Conservation (phyloP, 2,329 filamentous ascomycete genomes). For the Paraconiothyrium sp. region DNA sequence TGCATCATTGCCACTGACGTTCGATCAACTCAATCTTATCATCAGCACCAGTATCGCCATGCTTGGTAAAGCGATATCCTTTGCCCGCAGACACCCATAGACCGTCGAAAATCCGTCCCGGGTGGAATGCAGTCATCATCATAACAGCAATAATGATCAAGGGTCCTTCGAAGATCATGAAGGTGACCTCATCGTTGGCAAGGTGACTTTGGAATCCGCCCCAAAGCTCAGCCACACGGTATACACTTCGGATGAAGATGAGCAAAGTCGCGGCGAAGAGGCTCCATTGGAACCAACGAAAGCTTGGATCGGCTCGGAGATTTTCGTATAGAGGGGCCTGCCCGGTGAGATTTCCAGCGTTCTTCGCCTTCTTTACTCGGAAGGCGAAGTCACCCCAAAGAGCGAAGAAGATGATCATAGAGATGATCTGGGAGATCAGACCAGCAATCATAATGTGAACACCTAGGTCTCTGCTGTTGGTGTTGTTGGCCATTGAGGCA, state of each 20-base stretch:
- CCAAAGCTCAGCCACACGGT: constrained; percentile 58
- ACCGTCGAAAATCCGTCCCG: constrained; percentile 41
- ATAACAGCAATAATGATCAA: constrained; percentile 60
- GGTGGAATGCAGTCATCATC: constrained; percentile 57
- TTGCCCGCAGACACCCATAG: constrained; percentile 38
- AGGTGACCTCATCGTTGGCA: constrained; percentile 58
- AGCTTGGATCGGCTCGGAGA: constrained; percentile 26
- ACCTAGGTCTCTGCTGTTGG: constrained; percentile 53
- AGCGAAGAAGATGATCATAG: constrained; percentile 58
- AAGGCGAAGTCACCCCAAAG: constrained; percentile 50
- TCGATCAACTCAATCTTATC: constrained; percentile 11
- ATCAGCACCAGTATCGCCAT: constrained; percentile 20
- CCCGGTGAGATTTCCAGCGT: constrained; percentile 26
- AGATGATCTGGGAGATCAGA: constrained; percentile 63
- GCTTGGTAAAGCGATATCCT: constrained; percentile 28
- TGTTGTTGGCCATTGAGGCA: constrained; percentile 59
- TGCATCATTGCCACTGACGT: neutral
- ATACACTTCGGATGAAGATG: constrained; percentile 58
- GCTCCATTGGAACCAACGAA: constrained; percentile 37
- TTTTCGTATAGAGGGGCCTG: constrained; percentile 34
- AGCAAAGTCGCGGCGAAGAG: constrained; percentile 52
- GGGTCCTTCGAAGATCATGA: constrained; percentile 62
- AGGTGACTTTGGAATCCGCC: constrained; percentile 55
- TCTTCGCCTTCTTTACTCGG: constrained; percentile 28
- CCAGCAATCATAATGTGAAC: constrained; percentile 66